Evolutionary conservation across 2,329 filamentous ascomycete genomes (phyloP).

Genomic region (Magnaporthales sp.): DNA sequence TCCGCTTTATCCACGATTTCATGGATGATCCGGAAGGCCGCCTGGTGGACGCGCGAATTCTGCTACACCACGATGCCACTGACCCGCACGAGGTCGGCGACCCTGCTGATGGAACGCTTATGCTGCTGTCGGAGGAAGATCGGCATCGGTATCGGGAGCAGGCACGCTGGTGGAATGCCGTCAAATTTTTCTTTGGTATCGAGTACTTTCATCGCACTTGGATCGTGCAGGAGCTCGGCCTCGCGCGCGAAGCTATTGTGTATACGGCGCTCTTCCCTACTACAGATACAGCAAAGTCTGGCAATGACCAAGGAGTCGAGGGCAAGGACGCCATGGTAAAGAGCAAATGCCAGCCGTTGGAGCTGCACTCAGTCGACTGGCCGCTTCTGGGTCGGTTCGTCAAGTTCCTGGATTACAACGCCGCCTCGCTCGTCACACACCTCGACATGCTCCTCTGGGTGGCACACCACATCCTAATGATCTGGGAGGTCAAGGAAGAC

Average conservation of each 20-base stretch:
- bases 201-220: conserved; percentile 13
- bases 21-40: conserved; percentile 9
- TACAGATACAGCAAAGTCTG: background rate
- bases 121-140: conserved; percentile 6
- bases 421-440: conserved; percentile 9
- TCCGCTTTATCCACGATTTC: conserved; percentile 10
- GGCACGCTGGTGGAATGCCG: conserved; percentile 8
- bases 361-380: conserved; percentile 10
- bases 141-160: conserved; percentile 9
- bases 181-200: conserved; percentile 11
- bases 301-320: no score
- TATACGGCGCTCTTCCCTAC: conserved; percentile 8
- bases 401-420: conserved; percentile 10
- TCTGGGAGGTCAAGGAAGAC: conserved; percentile 9
- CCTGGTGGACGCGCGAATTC: conserved; percentile 9
- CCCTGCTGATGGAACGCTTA: conserved; percentile 4
- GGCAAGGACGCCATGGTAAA: no score
- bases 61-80: conserved; percentile 7
- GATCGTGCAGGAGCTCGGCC: conserved; percentile 15
- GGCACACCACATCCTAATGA: conserved; percentile 10
- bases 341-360: background rate
- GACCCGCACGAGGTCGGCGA: background rate
- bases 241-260: conserved; percentile 11
- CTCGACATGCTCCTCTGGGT: conserved; percentile 9
- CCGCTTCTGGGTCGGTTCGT: conserved; percentile 8